Evolutionary conservation across 2,329 filamentous ascomycete genomes (phyloP).

Genomic region (Phyllosticta paracitricarpa): DNA sequence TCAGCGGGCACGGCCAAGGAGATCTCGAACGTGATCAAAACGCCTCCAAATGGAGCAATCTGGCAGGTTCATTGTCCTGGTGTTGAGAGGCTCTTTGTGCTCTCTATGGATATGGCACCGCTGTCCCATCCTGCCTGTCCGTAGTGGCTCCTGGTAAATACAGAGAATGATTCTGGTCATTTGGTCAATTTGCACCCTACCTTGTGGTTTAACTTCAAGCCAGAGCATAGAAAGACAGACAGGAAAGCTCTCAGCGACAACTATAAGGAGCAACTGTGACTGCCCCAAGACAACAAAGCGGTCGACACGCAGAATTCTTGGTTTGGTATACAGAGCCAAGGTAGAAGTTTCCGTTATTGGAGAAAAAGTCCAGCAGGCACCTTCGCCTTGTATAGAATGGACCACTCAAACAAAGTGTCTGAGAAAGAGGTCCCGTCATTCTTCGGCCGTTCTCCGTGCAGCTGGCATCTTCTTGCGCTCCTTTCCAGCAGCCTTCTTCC

Average conservation of each 20-base stretch:
- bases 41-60: background rate
- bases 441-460: conserved; percentile 11
- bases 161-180: background rate
- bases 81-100: background rate
- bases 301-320: background rate
- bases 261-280: background rate
- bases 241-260: background rate
- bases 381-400: background rate
- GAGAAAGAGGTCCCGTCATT: background rate
- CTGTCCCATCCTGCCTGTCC: background rate
- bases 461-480: conserved; percentile 59
- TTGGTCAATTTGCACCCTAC: background rate
- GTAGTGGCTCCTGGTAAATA: background rate
- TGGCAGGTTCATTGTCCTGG: background rate
- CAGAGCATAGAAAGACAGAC: background rate
- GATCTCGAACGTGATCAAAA: background rate
- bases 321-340: background rate
- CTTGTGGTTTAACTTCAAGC: background rate
- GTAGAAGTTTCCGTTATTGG: background rate
- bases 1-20: background rate
- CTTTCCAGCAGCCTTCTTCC: conserved; percentile 80
- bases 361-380: background rate
- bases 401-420: background rate
- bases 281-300: background rate
- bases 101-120: background rate